Conservation (phyloP, 2,329 filamentous ascomycete species). For the Cladobotryum mycophilum region DNA sequence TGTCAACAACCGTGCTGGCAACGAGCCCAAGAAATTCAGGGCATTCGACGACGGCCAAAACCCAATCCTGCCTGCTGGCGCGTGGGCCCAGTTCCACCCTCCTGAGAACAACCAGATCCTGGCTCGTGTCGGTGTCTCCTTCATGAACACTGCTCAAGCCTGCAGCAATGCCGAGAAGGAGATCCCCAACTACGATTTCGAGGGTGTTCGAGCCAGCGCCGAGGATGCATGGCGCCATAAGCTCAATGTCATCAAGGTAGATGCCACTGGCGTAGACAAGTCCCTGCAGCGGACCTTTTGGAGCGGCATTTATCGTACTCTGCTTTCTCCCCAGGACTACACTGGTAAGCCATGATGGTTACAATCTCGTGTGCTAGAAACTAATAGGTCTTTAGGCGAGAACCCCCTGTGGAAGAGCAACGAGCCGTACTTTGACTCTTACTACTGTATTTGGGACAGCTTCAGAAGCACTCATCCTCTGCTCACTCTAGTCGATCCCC, state of each 20-base stretch:
- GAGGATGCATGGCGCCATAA: constrained; percentile 59
- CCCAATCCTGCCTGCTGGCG: constrained; percentile 39
- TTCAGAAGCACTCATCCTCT: constrained; percentile 66
- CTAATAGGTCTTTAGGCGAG: constrained; percentile 45
- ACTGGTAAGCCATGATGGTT: constrained; percentile 31
- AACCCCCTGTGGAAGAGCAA: constrained; percentile 64
- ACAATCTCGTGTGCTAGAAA: background rate
- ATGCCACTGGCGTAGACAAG: constrained; percentile 47
- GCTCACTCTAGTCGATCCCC: constrained; percentile 63
- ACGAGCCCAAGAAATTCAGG: constrained; percentile 33
- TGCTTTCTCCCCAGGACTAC: constrained; percentile 70
- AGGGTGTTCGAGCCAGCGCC: constrained; percentile 45
- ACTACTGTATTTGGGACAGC: constrained; percentile 66
- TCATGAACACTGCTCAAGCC: constrained; percentile 60
- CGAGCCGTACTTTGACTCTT: constrained; percentile 70
- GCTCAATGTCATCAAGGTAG: constrained; percentile 50
- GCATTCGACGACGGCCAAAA: constrained; percentile 22
- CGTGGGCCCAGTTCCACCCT: constrained; percentile 55
- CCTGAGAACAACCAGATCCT: constrained; percentile 41
- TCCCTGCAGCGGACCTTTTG: constrained; percentile 60
- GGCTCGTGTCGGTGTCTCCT: constrained; percentile 65
- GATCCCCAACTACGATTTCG: constrained; percentile 61
- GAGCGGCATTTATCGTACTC: constrained; percentile 62
- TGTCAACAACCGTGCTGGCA: constrained; percentile 45
- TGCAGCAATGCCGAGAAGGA: constrained; percentile 65